Evolutionary conservation across 768 basidiomycete species (phyloP), one percentile per base, ranked within the genome.

Genomic region (Leccinellum luteum): DNA sequence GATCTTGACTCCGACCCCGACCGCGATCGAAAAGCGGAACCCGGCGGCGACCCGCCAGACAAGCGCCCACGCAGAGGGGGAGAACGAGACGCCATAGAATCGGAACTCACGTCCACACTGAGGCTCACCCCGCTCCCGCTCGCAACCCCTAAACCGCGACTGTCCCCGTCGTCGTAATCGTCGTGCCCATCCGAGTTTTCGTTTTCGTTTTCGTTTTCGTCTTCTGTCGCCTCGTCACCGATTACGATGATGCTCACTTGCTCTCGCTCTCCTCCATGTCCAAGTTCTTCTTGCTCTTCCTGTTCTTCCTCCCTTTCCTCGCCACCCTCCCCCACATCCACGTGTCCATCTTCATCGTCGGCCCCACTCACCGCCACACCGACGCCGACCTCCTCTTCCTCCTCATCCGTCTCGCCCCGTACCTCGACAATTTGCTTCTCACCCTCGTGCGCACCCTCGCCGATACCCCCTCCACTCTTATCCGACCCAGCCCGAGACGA

Each of bases 291-390:
- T 25, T 27, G 27, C 14, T 27, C 23, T 2, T 47, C 45, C 27
- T 2, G 48, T 31, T 28, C 28, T 49, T 49, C 48, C 8, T 49
- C 48, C 8, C 19, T 17, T 21, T 7, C 15, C 21, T n/a, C 28
- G 21, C n/a, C 23, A 3, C 13, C 23, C 25, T 10, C 27, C 9
- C 15, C 15, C 10, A 21, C 44, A 25, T 15, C 30, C n/a, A 17
- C 30, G 12, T 30, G 12, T 19, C 15, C 48, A 31, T 31, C 58
- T 6, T 51, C 60, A 1, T 68, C 60, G 0, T 65, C 66, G 45
- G 1, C 6, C 14, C 60, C 60, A 17, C 58, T 65, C 32, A 63
- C 19, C 4, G 60, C 60, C 49, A 65, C 17, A 6, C 66, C 66
- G 19, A 59, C n/a, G 8, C 52, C 19, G 15, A 62, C 60, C 47